Base-by-base conservation (phyloP, 352 stramenopile genomes). In the Pythium phragmitis region DNA sequence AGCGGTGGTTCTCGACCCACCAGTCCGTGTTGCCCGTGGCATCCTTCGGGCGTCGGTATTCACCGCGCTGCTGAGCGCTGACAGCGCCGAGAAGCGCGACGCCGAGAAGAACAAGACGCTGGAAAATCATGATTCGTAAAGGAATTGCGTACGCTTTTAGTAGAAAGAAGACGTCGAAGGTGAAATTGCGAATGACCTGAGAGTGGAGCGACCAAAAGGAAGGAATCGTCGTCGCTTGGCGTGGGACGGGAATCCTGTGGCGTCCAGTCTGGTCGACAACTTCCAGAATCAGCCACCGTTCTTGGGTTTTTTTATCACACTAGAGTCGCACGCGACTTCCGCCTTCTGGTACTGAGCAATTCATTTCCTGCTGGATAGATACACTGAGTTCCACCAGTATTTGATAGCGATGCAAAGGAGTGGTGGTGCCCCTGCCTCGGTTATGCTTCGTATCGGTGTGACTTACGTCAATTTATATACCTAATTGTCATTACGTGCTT, bases 1-100 rank as follows among this genome's bases (percentile, higher is more conserved):
- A 78, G 0, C 73, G 73, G n/a, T 69, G 67, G 55, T 76, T 76
- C 4, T 42, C 41, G 6, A 70, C 53, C 53, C 54, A 60, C 39
- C 33, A 57, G 49, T 59, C 37, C 11, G 54, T 7, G 54, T 60
- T 60, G 26, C 63, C 63, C 55, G 63, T 63, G 47, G 54, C 63
- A 14, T 59, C 23, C 23, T 39, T 50, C 23, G 63, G 63, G 13
- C 50, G 48, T 9, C 37, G 21, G 54, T 60, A 69, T 17, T 46
- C 47, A 33, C 63, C 63, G 12, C 11, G 17, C 8, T 37, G 14
- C 54, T 63, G 63, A 14, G 52, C 52, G 33, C 19, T 42, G 19
- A 57, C 61, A 19, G 45, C 28, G 33, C 43, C 36, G 47, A 62
- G 16, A 19, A 68, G 36, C 21, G 60, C 45, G 42, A 57, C 50